Percentiles rank a stretch among this genome's conserved stretches.
These are phyloP conservation scores for Irpex sp. DNA, from an alignment of 1,284 basidiomycete genomes.

Conservation along the genomic window DNA sequence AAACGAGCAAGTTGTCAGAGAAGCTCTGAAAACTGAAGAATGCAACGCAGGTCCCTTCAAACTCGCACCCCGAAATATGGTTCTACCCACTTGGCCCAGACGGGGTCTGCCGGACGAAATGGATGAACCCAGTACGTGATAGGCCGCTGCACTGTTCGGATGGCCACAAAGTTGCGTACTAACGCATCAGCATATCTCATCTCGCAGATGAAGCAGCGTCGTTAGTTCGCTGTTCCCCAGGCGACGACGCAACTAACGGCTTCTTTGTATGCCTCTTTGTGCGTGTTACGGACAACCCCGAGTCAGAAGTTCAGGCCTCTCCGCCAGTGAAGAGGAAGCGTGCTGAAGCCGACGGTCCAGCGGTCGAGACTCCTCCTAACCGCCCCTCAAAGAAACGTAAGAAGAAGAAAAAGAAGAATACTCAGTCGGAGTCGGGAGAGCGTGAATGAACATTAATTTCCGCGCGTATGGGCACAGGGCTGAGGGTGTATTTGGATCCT, in stretches of 20 bases:
- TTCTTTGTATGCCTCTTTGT: conserved; percentile 93
- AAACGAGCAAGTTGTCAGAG: conserved; percentile 84
- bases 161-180: conserved; percentile 2
- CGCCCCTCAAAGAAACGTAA: conserved; percentile 13
- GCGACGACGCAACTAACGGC: conserved; percentile 87
- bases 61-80: conserved; percentile 61
- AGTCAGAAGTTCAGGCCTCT: conserved; percentile 14
- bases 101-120: conserved; percentile 71
- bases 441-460: not conserved
- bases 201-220: conserved; percentile 56
- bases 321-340: conserved; percentile 11
- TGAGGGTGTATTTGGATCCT: not conserved
- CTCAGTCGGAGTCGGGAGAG: not conserved
- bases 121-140: conserved; percentile 38
- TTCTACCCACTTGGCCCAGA: conserved; percentile 77
- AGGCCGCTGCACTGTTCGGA: not conserved
- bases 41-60: conserved; percentile 55
- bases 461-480: not conserved
- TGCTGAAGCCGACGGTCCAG: not conserved
- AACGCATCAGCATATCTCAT: not conserved
- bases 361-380: not conserved
- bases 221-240: conserved; percentile 81
- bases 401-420: conserved; percentile 22
- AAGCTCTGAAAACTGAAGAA: conserved; percentile 69
- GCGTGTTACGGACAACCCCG: conserved; percentile 14